Evolutionary conservation across 2,329 filamentous ascomycete genomes (phyloP).

Genomic region (Aspergillus sp.): DNA sequence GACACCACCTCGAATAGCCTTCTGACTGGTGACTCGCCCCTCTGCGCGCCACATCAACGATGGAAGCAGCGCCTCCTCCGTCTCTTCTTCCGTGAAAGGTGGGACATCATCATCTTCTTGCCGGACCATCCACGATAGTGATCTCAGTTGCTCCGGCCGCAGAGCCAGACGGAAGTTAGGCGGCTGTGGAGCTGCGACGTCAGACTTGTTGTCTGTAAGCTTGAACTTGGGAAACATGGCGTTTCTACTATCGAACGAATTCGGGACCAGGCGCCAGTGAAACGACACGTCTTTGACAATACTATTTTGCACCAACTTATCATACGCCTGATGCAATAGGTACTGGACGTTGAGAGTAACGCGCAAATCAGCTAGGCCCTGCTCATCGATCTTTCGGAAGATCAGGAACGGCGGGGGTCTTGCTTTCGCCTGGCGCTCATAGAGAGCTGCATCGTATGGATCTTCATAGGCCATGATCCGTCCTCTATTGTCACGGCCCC

Average conservation of each 20-base stretch:
- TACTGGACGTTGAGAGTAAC: conserved; percentile 42
- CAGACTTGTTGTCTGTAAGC: conserved; percentile 47
- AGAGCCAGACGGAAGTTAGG: conserved; percentile 43
- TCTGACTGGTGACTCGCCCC: conserved; percentile 41
- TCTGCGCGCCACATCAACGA: conserved; percentile 60
- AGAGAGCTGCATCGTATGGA: conserved; percentile 50
- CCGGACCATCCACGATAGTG: conserved; percentile 60
- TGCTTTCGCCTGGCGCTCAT: conserved; percentile 54
- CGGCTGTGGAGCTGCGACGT: conserved; percentile 35
- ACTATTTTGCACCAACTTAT: conserved; percentile 23
- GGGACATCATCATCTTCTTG: conserved; percentile 51
- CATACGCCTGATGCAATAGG: conserved; percentile 39
- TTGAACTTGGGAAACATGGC: conserved; percentile 42
- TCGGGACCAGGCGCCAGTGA: conserved; percentile 51
- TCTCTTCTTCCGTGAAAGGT: conserved; percentile 55
- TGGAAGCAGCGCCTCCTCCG: conserved; percentile 57
- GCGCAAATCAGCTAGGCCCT: conserved; percentile 39
- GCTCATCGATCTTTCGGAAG: conserved; percentile 35
- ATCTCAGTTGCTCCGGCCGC: conserved; percentile 55
- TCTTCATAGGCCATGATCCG: conserved; percentile 53
- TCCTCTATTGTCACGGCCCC: conserved; percentile 33
- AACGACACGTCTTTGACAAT: conserved; percentile 26
- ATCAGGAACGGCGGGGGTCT: conserved; percentile 48
- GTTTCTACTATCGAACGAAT: conserved; percentile 42
- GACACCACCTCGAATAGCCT: conserved; percentile 58